Conservation (phyloP, 2,329 filamentous ascomycete species). For the Penicillium capsulatum region DNA sequence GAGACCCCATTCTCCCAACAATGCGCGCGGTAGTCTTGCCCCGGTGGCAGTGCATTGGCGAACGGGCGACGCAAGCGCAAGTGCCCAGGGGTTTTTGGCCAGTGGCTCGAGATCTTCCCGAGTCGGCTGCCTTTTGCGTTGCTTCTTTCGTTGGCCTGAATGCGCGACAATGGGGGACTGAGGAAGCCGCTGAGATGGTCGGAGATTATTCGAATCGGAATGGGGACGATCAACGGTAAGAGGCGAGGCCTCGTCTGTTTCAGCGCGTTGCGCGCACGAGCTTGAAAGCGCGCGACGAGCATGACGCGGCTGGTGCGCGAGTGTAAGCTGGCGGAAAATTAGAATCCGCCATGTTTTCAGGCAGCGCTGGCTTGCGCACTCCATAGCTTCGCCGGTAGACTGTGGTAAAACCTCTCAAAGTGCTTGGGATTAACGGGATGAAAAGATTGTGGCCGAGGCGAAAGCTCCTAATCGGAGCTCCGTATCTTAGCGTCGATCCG, state of each 20-base stretch:
- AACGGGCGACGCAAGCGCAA: constrained; percentile 36
- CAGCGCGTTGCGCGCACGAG: constrained; percentile 2
- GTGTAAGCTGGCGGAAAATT: constrained; percentile 20
- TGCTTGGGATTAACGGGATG: constrained; percentile 3
- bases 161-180: constrained; percentile 35
- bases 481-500: constrained; percentile 18
- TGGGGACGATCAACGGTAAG: constrained; percentile 2
- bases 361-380: constrained; percentile 23
- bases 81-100: constrained; percentile 40
- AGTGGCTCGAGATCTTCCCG: constrained; percentile 27
- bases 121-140: constrained; percentile 22
- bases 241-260: constrained; percentile 4
- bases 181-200: constrained; percentile 33
- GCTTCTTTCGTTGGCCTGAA: constrained; percentile 16
- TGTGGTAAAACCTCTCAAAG: not conserved
- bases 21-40: constrained; percentile 30
- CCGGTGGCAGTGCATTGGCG: constrained; percentile 34
- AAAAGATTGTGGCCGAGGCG: not conserved
- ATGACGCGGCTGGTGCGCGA: not conserved
- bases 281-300: constrained; percentile 14
- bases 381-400: constrained; percentile 18
- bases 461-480: not conserved
- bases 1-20: constrained; percentile 37
- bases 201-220: not conserved
- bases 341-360: constrained; percentile 33